phyloP scores from a whole-genome alignment of 768 basidiomycete genomes.

The Tylopilus plumbeoviolaceoides region DNA sequence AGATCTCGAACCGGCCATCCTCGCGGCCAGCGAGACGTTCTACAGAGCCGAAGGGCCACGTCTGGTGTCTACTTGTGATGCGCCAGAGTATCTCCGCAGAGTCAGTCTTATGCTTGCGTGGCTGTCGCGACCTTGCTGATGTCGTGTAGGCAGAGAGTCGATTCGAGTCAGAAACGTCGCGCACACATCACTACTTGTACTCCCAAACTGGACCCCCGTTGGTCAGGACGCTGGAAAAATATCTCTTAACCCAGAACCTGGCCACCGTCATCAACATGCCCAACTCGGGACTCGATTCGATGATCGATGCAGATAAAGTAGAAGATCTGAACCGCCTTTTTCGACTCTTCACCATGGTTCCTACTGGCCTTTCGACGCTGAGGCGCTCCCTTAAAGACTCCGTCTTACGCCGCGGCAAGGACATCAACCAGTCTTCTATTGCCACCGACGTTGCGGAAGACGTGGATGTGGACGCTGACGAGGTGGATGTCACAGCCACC shows the following conservation, averaged over 20 bases:
- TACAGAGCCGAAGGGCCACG: slow-evolving; percentile 72
- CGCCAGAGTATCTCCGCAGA: slow-evolving; percentile 73
- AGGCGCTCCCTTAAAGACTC: slow-evolving; percentile 68
- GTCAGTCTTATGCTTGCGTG: slow-evolving; percentile 41
- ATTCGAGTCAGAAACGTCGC: slow-evolving; percentile 76
- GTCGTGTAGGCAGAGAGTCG: slow-evolving; percentile 67
- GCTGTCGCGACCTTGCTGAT: slow-evolving; percentile 7
- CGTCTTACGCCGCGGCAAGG: slow-evolving; percentile 66
- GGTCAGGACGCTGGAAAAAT: slow-evolving; percentile 67
- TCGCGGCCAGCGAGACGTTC: slow-evolving; percentile 73
- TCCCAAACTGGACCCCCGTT: slow-evolving; percentile 67
- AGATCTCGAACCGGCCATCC: slow-evolving; percentile 78
- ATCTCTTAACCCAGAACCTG: slow-evolving; percentile 77
- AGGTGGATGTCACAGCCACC: slow-evolving; percentile 33
- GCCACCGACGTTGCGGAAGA: slow-evolving; percentile 36
- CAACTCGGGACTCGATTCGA: slow-evolving; percentile 78
- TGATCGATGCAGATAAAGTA: slow-evolving; percentile 79
- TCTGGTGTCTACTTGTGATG: slow-evolving; percentile 71
- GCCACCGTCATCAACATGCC: slow-evolving; percentile 70
- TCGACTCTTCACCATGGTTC: slow-evolving; percentile 65
- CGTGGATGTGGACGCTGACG: slow-evolving; percentile 33
- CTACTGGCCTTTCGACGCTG: slow-evolving; percentile 60
- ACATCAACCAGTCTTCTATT: slow-evolving; percentile 67
- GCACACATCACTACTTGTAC: slow-evolving; percentile 83
- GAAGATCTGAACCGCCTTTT: slow-evolving; percentile 79